Base-by-base conservation (phyloP, 2,329 filamentous ascomycete species). In the Byssochlamys sp. region DNA sequence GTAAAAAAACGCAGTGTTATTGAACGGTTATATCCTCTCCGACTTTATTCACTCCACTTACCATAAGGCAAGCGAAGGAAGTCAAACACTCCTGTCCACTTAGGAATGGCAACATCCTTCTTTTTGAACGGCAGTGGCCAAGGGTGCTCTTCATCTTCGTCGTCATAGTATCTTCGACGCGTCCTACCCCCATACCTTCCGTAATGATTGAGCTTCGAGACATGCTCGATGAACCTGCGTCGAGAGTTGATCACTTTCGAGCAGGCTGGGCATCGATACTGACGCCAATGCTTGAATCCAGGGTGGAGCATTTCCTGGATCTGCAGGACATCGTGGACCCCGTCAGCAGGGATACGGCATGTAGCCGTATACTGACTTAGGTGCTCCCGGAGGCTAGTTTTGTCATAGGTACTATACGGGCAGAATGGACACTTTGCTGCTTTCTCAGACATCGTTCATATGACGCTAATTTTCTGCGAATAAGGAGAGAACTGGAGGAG, bases 301-400 rank as follows among this genome's bases (percentile, higher is more conserved):
- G 55, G 39, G 24, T 29, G 9, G 28, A n/a, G 24, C 26, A 60
- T 31, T 11, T 52, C 25, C 49, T 58, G 39, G 10, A 62, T 64
- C 25, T 58, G 24, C 53, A 62, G 54, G 48, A 61, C 61, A 35
- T 64, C 60, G 26, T 64, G 61, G 14, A 60, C 11, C 2, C 61
- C 61, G 49, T 64, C 62, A 27, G 60, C 60, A 7, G 60, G 62
- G 25, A 62, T 6, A 9, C 58, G 58, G 56, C 48, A 57, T 39
- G 25, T 11, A 11, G 51, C 55, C 11, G 50, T 58, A 53, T 63
- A 64, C 28, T 53, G 10, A 2, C 6, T 14, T 14, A 63, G 48
- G 48, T 64, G 62, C 0, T 58, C 57, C 3, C 26, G 10, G 27
- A 63, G 45, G 3, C 24, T 54, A 14, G 12, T 54, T 55, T 59